Base-by-base conservation (phyloP, 73 alveolate genomes). In the Loxodes magnus region DNA sequence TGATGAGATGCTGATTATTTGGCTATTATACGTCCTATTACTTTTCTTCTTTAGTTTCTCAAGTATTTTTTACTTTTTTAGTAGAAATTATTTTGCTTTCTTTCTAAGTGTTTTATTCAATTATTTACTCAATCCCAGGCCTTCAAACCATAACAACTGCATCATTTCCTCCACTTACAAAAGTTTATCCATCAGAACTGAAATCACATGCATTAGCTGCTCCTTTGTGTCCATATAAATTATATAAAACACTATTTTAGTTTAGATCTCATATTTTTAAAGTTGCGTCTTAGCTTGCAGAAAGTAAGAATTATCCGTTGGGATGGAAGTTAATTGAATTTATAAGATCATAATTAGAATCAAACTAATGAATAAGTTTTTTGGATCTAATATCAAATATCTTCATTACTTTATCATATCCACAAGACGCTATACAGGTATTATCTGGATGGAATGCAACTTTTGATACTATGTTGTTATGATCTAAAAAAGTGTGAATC, bases 191-290 rank as follows among this genome's bases (percentile, higher is more conserved):
- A 66, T 78, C 82, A 28, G 83, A 78, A 39, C 87, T 68, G 84
- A 94, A 94, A 35, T 81, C 80, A 51, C 78, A 94, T 37, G 97
- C 71, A 43, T 89, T 79, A 21, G 91, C 77, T 21, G 82, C 80
- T 4, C 98, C 96, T 71, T 91, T 93, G 70, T 94, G 98, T 1
- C 98, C 98, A 82, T 94, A 94, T 4, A 94, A 90, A 34, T 98
- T 94, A 56, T 90, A 94, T 28, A 92, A 67, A 19, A 84, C 63
- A 68, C 79, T 90, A 0, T 98, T 98, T 79, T 82, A 77, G 67
- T 96, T 84, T 60, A 94, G 71, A 70, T 94, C 99, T 97, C 98
- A 94, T 12, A 94, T 87, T 74, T 90, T 94, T 6, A 94, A 51
- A 7, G 97, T 87, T 2, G 94, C 68, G 72, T 94, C 99, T 61